phyloP scores from a whole-genome alignment of 78 protist species.

The Trichosphaerium sp. region DNA sequence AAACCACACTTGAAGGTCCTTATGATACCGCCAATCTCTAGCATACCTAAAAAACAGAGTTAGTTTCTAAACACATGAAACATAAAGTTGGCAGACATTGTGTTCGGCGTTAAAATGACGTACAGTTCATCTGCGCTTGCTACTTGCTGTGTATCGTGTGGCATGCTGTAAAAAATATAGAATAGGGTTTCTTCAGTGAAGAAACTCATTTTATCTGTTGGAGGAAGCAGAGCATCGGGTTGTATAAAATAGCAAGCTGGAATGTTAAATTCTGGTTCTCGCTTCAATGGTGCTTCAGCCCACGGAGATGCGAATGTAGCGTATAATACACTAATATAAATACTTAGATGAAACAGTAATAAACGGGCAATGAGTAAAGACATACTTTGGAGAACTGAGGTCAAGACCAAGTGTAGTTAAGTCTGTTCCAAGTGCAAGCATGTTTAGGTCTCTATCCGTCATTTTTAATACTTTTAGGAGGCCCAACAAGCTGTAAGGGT shows the following conservation, averaged over 20 bases:
- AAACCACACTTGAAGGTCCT: conserved; percentile 72
- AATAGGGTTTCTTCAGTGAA: conserved; percentile 81
- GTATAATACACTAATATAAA: conserved; percentile 32
- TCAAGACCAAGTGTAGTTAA: conserved; percentile 83
- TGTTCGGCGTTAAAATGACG: background rate
- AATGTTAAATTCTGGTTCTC: conserved; percentile 59
- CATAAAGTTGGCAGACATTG: background rate
- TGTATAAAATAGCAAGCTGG: conserved; percentile 72
- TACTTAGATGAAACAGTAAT: background rate
- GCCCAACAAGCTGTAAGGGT: conserved; percentile 72
- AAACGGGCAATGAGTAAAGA: background rate
- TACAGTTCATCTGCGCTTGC: conserved; percentile 78
- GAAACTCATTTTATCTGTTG: conserved; percentile 48
- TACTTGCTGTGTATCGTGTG: conserved; percentile 74
- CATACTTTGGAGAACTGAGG: conserved; percentile 66
- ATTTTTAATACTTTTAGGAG: conserved; percentile 62
- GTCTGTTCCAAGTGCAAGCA: conserved; percentile 79
- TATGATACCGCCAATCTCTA: conserved; percentile 84
- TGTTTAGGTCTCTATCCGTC: conserved; percentile 71
- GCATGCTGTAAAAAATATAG: conserved; percentile 91
- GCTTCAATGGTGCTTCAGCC: conserved; percentile 33
- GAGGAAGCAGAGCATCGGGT: conserved; percentile 50
- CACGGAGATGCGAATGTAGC: conserved; percentile 76
- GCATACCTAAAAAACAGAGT: conserved; percentile 1
- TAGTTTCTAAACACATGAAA: background rate